phyloP scores from a whole-genome alignment of 2,329 filamentous ascomycete genomes.

The Zymoseptoria crescenta region DNA sequence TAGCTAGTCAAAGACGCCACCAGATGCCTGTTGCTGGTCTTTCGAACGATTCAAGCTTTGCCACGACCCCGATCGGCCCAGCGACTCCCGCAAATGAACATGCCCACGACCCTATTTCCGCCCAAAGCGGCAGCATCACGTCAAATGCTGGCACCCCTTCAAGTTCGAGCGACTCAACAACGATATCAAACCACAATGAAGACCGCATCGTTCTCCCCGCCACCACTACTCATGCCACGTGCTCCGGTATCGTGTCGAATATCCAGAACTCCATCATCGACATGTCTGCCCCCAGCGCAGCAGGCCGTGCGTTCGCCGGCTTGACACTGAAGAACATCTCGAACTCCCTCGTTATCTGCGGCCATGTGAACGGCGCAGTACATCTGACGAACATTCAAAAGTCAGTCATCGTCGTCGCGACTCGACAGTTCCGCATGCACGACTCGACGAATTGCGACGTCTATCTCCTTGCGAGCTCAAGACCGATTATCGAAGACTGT shows the following conservation, averaged over 20 bases:
- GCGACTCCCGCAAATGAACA: conserved; percentile 19
- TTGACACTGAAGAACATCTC: conserved; percentile 62
- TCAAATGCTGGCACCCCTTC: conserved; percentile 39
- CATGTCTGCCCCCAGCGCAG: conserved; percentile 58
- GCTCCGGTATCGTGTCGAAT: conserved; percentile 64
- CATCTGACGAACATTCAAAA: conserved; percentile 71
- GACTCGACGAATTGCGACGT: conserved; percentile 73
- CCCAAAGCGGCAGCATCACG: conserved; percentile 40
- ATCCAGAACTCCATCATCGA: conserved; percentile 68
- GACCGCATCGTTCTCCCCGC: conserved; percentile 70
- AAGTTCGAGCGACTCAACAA: conserved; percentile 50
- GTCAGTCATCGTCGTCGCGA: conserved; percentile 68
- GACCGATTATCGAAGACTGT: conserved; percentile 93
- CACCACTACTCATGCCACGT: conserved; percentile 61
- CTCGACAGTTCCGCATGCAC: conserved; percentile 89
- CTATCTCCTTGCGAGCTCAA: conserved; percentile 72
- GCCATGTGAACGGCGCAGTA: conserved; percentile 68
- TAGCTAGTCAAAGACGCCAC: conserved; percentile 40
- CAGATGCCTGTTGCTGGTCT: conserved; percentile 35
- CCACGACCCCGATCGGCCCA: conserved; percentile 29
- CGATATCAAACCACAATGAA: conserved; percentile 56
- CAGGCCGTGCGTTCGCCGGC: conserved; percentile 53
- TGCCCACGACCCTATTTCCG: conserved; percentile 36
- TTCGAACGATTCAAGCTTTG: conserved; percentile 35
- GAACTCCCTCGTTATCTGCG: conserved; percentile 66